These are phyloP conservation scores for Aspergillus tanneri DNA, from an alignment of 2,329 filamentous ascomycete species.

Conservation along the genomic window DNA sequence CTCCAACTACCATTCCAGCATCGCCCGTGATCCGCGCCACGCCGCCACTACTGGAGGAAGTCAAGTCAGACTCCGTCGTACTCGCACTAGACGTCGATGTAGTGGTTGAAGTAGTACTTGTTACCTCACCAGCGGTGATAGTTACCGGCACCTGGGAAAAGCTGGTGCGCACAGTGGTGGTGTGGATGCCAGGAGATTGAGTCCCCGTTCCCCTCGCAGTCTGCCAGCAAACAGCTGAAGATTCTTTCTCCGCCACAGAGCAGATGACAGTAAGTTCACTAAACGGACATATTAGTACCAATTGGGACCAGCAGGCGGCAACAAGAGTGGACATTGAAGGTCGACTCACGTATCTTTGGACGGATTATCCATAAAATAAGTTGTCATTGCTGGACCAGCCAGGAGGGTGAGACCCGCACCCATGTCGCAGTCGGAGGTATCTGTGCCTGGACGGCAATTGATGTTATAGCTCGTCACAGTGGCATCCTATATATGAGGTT, in stretches of 20 bases:
- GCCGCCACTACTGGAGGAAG: constrained; percentile 7
- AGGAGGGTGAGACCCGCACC: constrained; percentile 26
- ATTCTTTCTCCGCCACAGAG: neutral
- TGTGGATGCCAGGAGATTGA: neutral
- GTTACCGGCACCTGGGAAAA: neutral
- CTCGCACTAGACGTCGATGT: neutral
- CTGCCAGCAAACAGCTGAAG: neutral
- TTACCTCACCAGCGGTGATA: neutral
- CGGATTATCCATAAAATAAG: constrained; percentile 12
- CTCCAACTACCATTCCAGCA: constrained; percentile 10
- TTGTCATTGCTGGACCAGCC: constrained; percentile 15
- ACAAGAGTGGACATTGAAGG: neutral
- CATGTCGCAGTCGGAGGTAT: constrained; percentile 27
- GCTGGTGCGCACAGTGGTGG: neutral
- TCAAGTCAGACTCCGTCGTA: neutral
- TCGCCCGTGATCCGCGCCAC: constrained; percentile 3
- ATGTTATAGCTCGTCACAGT: constrained; percentile 29
- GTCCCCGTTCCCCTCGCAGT: neutral
- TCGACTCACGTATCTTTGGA: neutral
- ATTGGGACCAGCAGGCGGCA: neutral
- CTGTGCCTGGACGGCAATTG: constrained; percentile 24
- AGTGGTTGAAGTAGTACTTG: neutral
- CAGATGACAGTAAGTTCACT: neutral
- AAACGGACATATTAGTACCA: neutral
- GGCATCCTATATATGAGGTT: constrained; percentile 15